A percentile compares a stretch with the other conserved stretches of the same genome.
phyloP scores from a whole-genome alignment of 305 asterid species.

The Fraxinus angustifolia region DNA sequence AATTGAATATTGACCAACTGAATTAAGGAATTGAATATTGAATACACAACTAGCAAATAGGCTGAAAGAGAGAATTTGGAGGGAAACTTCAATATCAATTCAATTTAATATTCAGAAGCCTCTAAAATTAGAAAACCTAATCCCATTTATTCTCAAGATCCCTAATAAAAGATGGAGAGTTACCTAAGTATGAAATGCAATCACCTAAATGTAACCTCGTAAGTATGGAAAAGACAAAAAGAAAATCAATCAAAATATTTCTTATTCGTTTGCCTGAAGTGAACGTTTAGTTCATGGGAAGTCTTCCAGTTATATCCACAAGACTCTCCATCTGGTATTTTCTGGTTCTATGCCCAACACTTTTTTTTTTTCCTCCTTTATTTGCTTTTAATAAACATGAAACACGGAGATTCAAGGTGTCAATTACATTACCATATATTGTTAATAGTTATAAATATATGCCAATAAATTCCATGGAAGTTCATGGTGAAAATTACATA shows the following conservation, averaged over 20 bases:
- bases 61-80: not conserved
- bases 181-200: not conserved
- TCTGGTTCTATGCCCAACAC: not conserved
- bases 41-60: not conserved
- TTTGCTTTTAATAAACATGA: not conserved
- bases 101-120: not conserved
- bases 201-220: not conserved
- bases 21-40: not conserved
- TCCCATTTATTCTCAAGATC: not conserved
- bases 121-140: not conserved
- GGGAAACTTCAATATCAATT: not conserved
- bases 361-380: not conserved
- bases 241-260: not conserved
- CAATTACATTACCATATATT: not conserved
- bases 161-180: slow-evolving; percentile 2
- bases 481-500: not conserved
- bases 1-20: not conserved
- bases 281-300: not conserved
- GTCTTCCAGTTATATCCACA: not conserved
- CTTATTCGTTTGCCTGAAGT: not conserved
- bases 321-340: not conserved
- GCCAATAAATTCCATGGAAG: not conserved
- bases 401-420: not conserved
- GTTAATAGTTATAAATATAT: not conserved
- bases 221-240: not conserved